Evolutionary conservation across 441 rosid genomes (phyloP).

Genomic region (Euphorbia corollata): DNA sequence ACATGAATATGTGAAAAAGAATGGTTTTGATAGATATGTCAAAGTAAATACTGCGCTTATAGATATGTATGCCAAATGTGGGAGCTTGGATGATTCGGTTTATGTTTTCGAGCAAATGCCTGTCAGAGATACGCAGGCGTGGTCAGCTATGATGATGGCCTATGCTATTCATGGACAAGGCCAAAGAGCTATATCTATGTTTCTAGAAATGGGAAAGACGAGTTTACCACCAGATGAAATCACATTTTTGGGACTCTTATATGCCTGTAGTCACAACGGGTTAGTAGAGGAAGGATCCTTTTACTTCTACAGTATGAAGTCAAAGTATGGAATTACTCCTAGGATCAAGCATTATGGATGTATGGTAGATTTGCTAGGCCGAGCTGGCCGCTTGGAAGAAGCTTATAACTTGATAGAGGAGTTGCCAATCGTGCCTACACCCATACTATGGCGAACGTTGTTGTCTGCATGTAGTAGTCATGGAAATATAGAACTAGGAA

Average conservation of each 20-base stretch:
- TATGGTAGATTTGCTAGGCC: background rate
- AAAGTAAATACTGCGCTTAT: conserved; percentile 71
- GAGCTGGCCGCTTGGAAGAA: background rate
- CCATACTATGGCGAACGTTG: conserved; percentile 72
- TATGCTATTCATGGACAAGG: conserved; percentile 67
- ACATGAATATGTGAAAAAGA: conserved; percentile 63
- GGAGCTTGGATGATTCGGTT: background rate
- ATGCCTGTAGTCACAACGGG: conserved; percentile 77
- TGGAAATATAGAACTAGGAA: conserved; percentile 44
- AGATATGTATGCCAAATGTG: conserved; percentile 40
- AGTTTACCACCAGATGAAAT: conserved; percentile 50
- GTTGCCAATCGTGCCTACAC: conserved; percentile 20
- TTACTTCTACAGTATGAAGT: conserved; percentile 44
- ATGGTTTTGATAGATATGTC: conserved; percentile 43
- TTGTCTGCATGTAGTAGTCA: conserved; percentile 63
- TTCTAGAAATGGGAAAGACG: conserved; percentile 46
- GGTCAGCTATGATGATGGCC: conserved; percentile 80
- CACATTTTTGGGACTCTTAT: conserved; percentile 66
- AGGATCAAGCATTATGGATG: background rate
- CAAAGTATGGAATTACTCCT: conserved; percentile 38
- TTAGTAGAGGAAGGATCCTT: conserved; percentile 47
- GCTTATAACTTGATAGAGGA: background rate
- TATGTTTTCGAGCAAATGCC: background rate
- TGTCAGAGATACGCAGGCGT: conserved; percentile 30
- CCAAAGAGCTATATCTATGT: conserved; percentile 42